Base-by-base conservation (phyloP, 176 grass and related monocot genomes). In the Rhynchospora breviuscula region DNA sequence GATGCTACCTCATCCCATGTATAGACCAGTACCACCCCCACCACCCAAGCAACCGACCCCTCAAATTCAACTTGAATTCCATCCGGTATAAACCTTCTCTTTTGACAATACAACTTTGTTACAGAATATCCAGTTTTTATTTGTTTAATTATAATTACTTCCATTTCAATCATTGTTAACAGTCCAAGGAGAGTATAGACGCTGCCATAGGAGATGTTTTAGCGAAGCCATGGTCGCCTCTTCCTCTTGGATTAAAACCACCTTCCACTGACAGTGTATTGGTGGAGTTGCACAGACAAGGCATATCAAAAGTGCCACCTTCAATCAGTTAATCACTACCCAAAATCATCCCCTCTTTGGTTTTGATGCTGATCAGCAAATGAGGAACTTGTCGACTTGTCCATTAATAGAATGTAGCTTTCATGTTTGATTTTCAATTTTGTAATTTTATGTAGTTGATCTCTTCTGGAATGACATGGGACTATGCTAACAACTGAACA, bases 191-290 rank as follows among this genome's bases (percentile, higher is more conserved):
- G 80, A 88, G 96, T 71, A 85, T 99, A 67, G 96, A 99, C 51
- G 86, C 86, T 79, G 96, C 96, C 87, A 99, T 99, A 11, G 96
- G 91, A 92, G 96, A 99, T 71, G 96, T 90, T 91, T 92, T 99
- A 90, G 91, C 67, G 66, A 93, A 90, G 89, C 93, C 93, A 92
- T 99, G 96, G 93, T 63, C 90, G 86, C 96, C 91, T 52, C 88
- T 99, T 80, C 96, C 93, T 11, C 96, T 99, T 25, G 96, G 96
- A 44, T 89, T 99, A 19, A 99, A 92, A 79, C 85, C 96, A 25
- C 93, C 96, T 8, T 90, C 93, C 10, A 59, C 86, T 56, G 89
- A 93, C 63, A 90, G 91, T 63, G 96, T 99, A 73, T 81, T 95
- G 80, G 84, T 90, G 6, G 96, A 99, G 78, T 90, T 95, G 21